phyloP scores from a whole-genome alignment of 2,329 filamentous ascomycete genomes.

The Alternaria ventricosa region DNA sequence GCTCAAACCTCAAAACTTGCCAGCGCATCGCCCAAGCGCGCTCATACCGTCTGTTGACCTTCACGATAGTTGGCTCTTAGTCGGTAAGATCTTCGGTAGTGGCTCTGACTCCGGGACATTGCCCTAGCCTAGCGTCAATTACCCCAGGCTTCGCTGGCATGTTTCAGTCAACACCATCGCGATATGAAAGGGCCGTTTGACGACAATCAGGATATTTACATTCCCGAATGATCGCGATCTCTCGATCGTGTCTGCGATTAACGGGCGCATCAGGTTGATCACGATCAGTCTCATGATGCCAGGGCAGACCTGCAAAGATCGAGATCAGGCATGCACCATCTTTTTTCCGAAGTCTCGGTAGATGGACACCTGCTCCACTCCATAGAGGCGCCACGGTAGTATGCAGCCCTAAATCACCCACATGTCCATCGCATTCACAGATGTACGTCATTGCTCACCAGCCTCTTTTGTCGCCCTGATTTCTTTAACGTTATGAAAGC shows the following conservation, averaged over 20 bases:
- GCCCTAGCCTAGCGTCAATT: background rate
- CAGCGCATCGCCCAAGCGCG: background rate
- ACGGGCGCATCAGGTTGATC: background rate
- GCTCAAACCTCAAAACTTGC: background rate
- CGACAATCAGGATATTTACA: background rate
- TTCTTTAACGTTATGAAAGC: background rate
- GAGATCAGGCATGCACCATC: background rate
- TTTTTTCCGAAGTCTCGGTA: slow-evolving; percentile 3
- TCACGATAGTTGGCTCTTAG: background rate
- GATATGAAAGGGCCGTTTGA: background rate
- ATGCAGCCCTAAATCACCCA: slow-evolving; percentile 1
- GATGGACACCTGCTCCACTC: slow-evolving; percentile 2
- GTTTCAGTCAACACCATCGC: slow-evolving; percentile 20
- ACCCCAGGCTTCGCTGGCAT: slow-evolving; percentile 17
- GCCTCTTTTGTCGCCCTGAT: background rate
- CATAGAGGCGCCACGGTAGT: slow-evolving; percentile 1
- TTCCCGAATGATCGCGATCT: background rate
- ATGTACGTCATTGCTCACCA: slow-evolving; percentile 2
- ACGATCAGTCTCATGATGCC: background rate
- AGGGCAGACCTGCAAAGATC: background rate
- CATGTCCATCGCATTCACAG: background rate
- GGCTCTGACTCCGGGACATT: slow-evolving; percentile 1
- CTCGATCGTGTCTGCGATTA: background rate
- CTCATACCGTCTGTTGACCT: background rate
- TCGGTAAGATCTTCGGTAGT: slow-evolving; percentile 11